A percentile compares a stretch with the other conserved stretches of the same genome.
phyloP scores from a whole-genome alignment of 1,284 basidiomycete species.

The Schizophyllum amplum region DNA sequence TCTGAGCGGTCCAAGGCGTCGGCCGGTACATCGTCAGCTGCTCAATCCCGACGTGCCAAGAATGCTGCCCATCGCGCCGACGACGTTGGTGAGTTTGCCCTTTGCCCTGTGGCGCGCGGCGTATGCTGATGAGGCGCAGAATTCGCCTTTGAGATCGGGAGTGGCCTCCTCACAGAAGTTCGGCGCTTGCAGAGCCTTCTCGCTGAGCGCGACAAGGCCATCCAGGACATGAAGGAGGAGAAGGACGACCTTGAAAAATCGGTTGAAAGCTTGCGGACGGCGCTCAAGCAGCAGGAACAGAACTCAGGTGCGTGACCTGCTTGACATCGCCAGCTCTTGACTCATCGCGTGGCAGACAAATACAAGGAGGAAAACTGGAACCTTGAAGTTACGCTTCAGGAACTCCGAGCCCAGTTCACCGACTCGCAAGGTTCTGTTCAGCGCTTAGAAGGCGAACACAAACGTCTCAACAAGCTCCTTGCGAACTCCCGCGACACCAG shows the following conservation, averaged over 20 bases:
- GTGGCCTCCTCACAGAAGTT: slow-evolving; percentile 83
- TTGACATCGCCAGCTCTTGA: slow-evolving; percentile 3
- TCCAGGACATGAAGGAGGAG: slow-evolving; percentile 83
- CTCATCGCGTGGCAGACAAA: slow-evolving; percentile 42
- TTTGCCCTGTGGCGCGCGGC: slow-evolving; percentile 9
- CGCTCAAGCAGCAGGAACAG: slow-evolving; percentile 70
- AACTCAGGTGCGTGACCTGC: slow-evolving; percentile 50
- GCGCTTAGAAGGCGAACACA: slow-evolving; percentile 78
- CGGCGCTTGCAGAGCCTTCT: slow-evolving; percentile 81
- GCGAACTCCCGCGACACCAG: slow-evolving; percentile 66
- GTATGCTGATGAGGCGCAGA: slow-evolving; percentile 37
- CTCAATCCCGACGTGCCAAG: slow-evolving; percentile 76
- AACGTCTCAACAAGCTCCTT: slow-evolving; percentile 72
- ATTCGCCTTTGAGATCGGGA: slow-evolving; percentile 94
- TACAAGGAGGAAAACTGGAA: slow-evolving; percentile 99
- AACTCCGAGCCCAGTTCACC: slow-evolving; percentile 66
- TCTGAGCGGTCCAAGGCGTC: slow-evolving; percentile 36
- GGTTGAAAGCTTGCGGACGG: slow-evolving; percentile 61
- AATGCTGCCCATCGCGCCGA: slow-evolving; percentile 80
- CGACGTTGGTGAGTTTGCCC: slow-evolving; percentile 60
- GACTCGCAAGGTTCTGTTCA: slow-evolving; percentile 60
- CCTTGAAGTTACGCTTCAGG: slow-evolving; percentile 88
- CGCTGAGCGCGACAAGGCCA: slow-evolving; percentile 81
- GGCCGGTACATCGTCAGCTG: slow-evolving; percentile 41
- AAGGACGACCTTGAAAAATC: slow-evolving; percentile 76